Evolutionary conservation across 1,284 basidiomycete genomes (phyloP).

Genomic region (Vanrija pseudolonga): DNA sequence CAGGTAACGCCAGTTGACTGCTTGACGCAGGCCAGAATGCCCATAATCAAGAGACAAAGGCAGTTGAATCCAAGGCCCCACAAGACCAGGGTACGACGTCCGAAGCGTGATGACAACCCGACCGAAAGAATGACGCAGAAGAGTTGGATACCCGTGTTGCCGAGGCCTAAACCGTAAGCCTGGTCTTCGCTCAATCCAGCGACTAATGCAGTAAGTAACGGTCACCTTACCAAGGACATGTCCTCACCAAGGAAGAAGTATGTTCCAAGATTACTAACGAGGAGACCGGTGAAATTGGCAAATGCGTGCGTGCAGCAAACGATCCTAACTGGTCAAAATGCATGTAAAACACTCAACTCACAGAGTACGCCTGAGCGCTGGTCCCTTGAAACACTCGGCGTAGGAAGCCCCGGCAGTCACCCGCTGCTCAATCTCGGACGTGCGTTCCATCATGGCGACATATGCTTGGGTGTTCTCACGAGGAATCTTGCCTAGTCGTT

Average conservation of each 20-base stretch:
- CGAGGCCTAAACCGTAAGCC: not conserved
- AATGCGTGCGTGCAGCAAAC: not conserved
- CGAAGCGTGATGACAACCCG: not conserved
- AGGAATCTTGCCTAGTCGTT: constrained; percentile 22
- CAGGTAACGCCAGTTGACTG: not conserved
- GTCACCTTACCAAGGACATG: no score
- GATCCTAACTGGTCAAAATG: not conserved
- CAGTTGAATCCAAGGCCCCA: constrained; percentile 1
- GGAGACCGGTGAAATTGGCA: not conserved
- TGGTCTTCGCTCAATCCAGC: not conserved
- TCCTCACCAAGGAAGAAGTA: no score
- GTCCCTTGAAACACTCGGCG: constrained; percentile 52
- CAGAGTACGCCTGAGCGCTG: constrained; percentile 36
- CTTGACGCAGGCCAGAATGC: not conserved
- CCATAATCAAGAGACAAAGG: not conserved
- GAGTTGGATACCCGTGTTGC: not conserved
- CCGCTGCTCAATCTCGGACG: constrained; percentile 21
- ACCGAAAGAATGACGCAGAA: not conserved
- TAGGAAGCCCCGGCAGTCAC: constrained; percentile 43
- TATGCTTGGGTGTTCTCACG: constrained; percentile 16
- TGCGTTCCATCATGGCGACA: constrained; percentile 34
- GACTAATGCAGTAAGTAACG: no score
- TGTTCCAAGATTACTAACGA: not conserved
- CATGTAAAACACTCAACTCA: no score
- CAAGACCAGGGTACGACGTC: not conserved